Base-by-base conservation (phyloP, 805 yeast genomes). In the Nakazawaea sp. region DNA sequence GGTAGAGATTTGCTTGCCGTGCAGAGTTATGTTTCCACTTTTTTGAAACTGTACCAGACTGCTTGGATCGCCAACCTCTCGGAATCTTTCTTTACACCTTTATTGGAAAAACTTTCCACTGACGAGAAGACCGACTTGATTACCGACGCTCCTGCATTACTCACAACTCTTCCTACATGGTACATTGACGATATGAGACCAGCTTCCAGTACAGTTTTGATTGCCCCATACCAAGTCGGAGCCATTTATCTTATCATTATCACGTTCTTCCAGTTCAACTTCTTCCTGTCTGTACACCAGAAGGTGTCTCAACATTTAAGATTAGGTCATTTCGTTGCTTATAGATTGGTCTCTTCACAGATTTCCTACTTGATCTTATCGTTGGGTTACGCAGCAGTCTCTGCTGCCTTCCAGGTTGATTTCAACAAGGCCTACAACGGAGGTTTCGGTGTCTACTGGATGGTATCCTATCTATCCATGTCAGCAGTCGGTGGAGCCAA, bases 401-500 rank as follows among this genome's bases (percentile, higher is more conserved):
- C 83, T 21, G 68, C 78, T 20, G 80, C 78, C 4, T 77, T 75
- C 61, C 81, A 76, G 46, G 68, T 79, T 17, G 74, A 79, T 51
- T 77, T 79, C 46, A 66, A 72, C 4, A 41, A 38, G 3, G 64
- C 83, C 0, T 81, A 72, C 50, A 34, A 49, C 21, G 73, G 77
- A 7, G 94, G 94, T 0, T 83, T 83, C 55, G 68, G 84, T 27
- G 78, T 83, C 1, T 72, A 71, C 44, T 85, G 94, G 94, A 68
- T 80, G 73, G 46, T 76, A 24, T 67, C 78, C 5, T 84, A 62
- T 53, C 46, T 84, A 34, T 71, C 85, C 5, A 78, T 84, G 85
- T 60, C 76, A 44, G 85, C 89, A 1, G 81, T 82, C 25, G 94
- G 94, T 41, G 74, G 81, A 30, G 78, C 81, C 21, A 81, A 78